Percentiles rank a stretch among this genome's conserved stretches.
phyloP scores from a whole-genome alignment of 306 rosid genomes.

The Malus orientalis region DNA sequence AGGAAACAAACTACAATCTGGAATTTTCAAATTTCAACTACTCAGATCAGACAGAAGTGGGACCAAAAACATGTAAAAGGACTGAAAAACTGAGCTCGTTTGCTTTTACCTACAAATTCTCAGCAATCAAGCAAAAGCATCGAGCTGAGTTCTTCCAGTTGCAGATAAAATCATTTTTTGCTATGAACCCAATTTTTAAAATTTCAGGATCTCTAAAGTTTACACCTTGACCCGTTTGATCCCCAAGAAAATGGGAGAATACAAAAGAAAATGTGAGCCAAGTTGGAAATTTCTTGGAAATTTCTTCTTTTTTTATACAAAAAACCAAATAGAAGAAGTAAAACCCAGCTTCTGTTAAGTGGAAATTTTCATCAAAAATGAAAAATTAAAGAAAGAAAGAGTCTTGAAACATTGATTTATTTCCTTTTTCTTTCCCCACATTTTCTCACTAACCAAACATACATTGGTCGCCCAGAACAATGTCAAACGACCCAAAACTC shows the following conservation, averaged over 20 bases:
- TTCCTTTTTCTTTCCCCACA: background rate
- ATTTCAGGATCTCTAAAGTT: conserved; percentile 1
- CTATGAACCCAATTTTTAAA: background rate
- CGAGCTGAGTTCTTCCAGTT: background rate
- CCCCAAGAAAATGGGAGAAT: background rate
- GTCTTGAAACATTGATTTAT: background rate
- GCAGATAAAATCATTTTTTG: background rate
- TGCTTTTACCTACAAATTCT: background rate
- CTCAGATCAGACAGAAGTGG: background rate
- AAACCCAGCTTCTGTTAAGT: background rate
- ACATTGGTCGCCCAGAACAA: background rate
- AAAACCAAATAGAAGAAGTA: background rate
- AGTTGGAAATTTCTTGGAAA: background rate
- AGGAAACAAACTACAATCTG: background rate
- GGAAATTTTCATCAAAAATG: background rate
- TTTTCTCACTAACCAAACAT: conserved; percentile 5
- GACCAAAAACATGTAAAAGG: background rate
- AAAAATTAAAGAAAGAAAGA: background rate
- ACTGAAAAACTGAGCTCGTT: background rate
- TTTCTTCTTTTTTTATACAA: background rate
- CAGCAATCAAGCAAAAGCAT: background rate
- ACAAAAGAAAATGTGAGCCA: background rate
- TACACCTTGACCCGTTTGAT: background rate
- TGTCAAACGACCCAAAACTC: background rate
- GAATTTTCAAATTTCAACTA: background rate